A percentile compares a stretch with the other conserved stretches of the same genome.
phyloP scores from a whole-genome alignment of 108 stramenopile species.

The Aureococcus anophagefferens region DNA sequence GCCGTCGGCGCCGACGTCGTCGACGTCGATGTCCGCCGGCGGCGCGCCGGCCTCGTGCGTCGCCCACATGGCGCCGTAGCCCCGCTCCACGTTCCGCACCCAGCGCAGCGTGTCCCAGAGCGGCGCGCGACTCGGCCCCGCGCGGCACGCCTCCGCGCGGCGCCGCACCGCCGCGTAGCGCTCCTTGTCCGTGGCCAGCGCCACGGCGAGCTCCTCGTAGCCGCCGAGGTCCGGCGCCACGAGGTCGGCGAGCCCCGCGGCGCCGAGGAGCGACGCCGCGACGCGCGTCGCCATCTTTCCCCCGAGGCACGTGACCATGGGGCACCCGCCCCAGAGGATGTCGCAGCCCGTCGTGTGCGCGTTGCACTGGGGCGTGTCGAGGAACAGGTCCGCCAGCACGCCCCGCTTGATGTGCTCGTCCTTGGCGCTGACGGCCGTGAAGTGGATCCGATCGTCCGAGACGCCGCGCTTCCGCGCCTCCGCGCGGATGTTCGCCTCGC shows the following conservation, averaged over 20 bases:
- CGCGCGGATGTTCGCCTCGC: conserved; percentile 31
- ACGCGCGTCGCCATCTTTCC: conserved; percentile 43
- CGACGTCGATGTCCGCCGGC: too few species aligned
- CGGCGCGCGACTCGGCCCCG: too few species aligned
- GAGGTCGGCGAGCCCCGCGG: conserved; percentile 28
- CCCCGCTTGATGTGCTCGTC: conserved; percentile 44
- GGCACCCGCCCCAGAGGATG: conserved; percentile 44
- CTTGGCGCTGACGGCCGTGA: conserved; percentile 40
- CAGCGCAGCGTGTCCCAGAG: too few species aligned
- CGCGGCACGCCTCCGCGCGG: too few species aligned
- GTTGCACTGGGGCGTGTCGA: conserved; percentile 47
- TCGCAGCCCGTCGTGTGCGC: conserved; percentile 47
- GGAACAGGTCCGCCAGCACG: conserved; percentile 43
- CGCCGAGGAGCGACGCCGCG: conserved; percentile 27
- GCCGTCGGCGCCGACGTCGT: too few species aligned
- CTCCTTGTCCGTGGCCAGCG: conserved; percentile 32
- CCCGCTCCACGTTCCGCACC: too few species aligned
- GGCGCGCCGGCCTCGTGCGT: too few species aligned
- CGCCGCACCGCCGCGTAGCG: too few species aligned
- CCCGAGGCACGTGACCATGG: conserved; percentile 32
- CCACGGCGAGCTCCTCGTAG: conserved; percentile 42
- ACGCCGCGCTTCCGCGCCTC: conserved; percentile 36
- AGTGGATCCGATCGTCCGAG: conserved; percentile 29
- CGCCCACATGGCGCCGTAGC: too few species aligned
- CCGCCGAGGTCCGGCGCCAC: conserved; percentile 15